Evolutionary conservation across 257 asterid species (phyloP).

Genomic region (Petunia secreta): DNA sequence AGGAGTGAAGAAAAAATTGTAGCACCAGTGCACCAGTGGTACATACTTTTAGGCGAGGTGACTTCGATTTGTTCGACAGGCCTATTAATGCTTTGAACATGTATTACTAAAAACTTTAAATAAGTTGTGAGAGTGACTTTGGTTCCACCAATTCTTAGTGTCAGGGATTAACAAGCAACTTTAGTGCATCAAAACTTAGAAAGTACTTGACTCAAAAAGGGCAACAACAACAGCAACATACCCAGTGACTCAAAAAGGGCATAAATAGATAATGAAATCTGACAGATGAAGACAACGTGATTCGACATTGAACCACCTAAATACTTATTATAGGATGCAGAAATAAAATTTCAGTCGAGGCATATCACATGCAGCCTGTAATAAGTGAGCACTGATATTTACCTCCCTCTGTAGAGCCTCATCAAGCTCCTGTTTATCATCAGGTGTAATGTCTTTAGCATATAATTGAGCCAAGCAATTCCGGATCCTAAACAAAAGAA

Average conservation of each 20-base stretch:
- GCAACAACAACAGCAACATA: too few species aligned
- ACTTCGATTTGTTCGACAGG: neutral
- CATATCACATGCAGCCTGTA: neutral
- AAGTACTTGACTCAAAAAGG: neutral
- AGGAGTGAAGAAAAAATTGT: neutral
- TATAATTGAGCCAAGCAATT: slow-evolving; percentile 54
- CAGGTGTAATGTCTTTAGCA: slow-evolving; percentile 54
- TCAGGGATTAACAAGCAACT: neutral
- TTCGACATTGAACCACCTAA: neutral
- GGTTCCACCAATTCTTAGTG: neutral
- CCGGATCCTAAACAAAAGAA: slow-evolving; percentile 40
- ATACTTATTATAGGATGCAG: neutral
- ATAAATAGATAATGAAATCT: neutral
- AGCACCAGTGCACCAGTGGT: neutral
- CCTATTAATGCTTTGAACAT: too few species aligned
- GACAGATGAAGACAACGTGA: neutral
- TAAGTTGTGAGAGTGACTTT: neutral
- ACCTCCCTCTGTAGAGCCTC: slow-evolving; percentile 62
- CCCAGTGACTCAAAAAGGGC: neutral
- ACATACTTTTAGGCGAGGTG: neutral
- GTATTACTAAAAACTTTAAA: neutral
- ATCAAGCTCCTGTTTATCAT: slow-evolving; percentile 55
- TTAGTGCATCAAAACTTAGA: neutral
- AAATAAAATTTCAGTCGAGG: neutral
- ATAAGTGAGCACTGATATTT: slow-evolving; percentile 15